phyloP scores from a whole-genome alignment of 352 stramenopile genomes.

The Globisporangium barbulae region DNA sequence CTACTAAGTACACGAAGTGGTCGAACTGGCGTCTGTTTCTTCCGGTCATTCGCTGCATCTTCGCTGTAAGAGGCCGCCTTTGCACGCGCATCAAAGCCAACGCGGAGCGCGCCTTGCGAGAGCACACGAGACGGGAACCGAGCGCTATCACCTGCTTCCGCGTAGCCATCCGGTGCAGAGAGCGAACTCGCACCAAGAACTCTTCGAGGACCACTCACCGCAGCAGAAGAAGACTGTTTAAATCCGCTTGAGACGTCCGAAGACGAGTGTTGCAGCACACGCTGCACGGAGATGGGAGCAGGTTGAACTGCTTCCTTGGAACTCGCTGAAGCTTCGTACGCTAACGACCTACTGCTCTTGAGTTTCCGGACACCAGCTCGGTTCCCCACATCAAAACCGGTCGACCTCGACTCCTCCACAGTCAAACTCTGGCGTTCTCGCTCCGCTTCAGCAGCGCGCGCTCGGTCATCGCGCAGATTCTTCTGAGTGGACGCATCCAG shows the following conservation, averaged over 20 bases:
- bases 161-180: slow-evolving; percentile 6
- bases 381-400: neutral
- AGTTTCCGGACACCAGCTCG: slow-evolving; percentile 12
- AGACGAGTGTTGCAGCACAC: slow-evolving; percentile 19
- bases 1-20: slow-evolving; percentile 38
- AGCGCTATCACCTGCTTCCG: slow-evolving; percentile 7
- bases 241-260: neutral
- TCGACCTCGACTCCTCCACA: neutral
- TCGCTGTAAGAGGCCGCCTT: slow-evolving; percentile 24
- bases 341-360: slow-evolving; percentile 15
- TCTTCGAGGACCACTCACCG: slow-evolving; percentile 22
- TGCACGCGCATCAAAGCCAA: slow-evolving; percentile 29
- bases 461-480: slow-evolving; percentile 45
- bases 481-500: slow-evolving; percentile 71
- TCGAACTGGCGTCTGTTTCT: slow-evolving; percentile 20
- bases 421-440: neutral
- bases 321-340: slow-evolving; percentile 4
- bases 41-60: slow-evolving; percentile 25
- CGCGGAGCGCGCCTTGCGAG: slow-evolving; percentile 36
- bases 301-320: neutral
- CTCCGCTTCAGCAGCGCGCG: slow-evolving; percentile 18
- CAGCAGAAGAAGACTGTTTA: neutral
- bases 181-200: slow-evolving; percentile 17
- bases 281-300: slow-evolving; percentile 12
- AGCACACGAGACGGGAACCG: slow-evolving; percentile 28